Evolutionary conservation across 371 early-diverging fungal species (phyloP).

Genomic region (Saksenaea vasiformis): DNA sequence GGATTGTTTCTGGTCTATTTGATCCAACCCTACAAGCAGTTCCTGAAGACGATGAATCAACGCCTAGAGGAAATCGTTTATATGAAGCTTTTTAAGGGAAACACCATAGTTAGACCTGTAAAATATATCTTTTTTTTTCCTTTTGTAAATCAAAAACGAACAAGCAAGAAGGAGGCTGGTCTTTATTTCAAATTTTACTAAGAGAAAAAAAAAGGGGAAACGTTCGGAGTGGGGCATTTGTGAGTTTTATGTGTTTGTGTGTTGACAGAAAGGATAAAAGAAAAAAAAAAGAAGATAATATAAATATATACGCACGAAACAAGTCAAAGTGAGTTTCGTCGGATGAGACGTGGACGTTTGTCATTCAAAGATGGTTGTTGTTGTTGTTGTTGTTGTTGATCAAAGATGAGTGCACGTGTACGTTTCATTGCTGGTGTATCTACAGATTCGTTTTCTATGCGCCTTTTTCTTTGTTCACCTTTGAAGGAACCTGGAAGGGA

Average conservation of each 20-base stretch:
- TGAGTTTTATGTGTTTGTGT: neutral
- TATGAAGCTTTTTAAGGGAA: conserved; percentile 5
- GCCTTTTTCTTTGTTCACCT: conserved; percentile 8
- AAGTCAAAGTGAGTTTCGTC: neutral
- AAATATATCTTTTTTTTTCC: neutral
- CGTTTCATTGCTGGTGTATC: neutral
- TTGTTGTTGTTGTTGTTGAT: neutral
- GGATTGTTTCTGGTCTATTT: conserved; percentile 3
- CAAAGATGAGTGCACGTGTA: neutral
- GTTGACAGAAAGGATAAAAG: neutral
- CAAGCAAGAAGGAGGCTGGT: conserved; percentile 1
- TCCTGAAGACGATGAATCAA: conserved; percentile 10
- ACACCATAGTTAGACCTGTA: neutral
- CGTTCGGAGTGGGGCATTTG: neutral
- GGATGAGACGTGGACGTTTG: neutral
- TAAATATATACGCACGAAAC: neutral
- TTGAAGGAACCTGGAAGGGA: conserved; percentile 5
- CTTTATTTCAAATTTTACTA: neutral
- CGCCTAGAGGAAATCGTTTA: neutral
- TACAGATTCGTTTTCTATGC: neutral
- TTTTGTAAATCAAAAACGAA: conserved; percentile 4
- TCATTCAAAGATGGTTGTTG: neutral
- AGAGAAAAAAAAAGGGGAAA: neutral
- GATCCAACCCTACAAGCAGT: conserved; percentile 7
- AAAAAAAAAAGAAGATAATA: neutral